Percentiles rank a stretch among this genome's conserved stretches.
phyloP scores from a whole-genome alignment of 2,329 filamentous ascomycete genomes.

The Botrytis byssoidea region DNA sequence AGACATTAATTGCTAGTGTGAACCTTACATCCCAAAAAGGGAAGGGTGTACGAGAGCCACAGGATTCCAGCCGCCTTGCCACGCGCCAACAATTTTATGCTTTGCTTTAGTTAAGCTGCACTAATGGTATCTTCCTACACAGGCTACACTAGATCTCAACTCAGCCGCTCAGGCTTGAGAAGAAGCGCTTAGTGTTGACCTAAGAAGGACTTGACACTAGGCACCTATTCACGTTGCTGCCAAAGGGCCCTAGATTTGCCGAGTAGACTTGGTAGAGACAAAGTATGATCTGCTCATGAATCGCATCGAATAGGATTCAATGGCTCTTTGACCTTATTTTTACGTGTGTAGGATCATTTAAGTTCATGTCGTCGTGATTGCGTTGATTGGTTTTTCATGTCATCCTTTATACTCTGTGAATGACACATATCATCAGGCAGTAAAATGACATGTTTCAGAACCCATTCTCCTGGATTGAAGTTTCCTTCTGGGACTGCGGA shows the following conservation, averaged over 20 bases:
- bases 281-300: not conserved
- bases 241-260: not conserved
- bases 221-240: not conserved
- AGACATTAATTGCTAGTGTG: constrained; percentile 9
- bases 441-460: constrained; percentile 3
- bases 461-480: not conserved
- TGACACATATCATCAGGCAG: not conserved
- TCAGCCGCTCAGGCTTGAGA: not conserved
- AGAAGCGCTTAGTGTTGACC: not conserved
- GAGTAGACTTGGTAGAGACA: not conserved
- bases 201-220: not conserved
- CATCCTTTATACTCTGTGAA: not conserved
- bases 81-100: constrained; percentile 4
- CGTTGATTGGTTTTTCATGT: not conserved
- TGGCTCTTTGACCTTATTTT: not conserved
- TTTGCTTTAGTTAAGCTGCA: not conserved
- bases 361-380: not conserved
- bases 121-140: not conserved
- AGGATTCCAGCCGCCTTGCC: not conserved
- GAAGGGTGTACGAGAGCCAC: not conserved
- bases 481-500: not conserved
- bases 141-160: not conserved
- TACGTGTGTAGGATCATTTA: not conserved
- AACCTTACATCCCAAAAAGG: not conserved
- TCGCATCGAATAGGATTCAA: not conserved